Evolutionary conservation across 768 basidiomycete species (phyloP).

Genomic region (Daedaleopsis nitida): DNA sequence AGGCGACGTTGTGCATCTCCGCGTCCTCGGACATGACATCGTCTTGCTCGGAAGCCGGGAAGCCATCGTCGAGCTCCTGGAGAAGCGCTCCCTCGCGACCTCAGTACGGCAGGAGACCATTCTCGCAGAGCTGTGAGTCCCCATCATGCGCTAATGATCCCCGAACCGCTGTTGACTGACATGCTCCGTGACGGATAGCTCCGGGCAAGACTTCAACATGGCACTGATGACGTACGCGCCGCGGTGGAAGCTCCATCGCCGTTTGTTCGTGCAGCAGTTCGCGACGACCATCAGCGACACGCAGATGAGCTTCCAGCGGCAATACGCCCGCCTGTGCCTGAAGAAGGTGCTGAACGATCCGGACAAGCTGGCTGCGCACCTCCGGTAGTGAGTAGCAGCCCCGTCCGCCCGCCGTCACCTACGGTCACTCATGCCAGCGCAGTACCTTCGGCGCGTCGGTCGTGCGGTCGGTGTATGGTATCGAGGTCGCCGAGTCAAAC

Average conservation of each 20-base stretch:
- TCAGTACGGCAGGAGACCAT: constrained; percentile 18
- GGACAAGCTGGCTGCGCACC: constrained; percentile 10
- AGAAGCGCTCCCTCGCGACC: constrained; percentile 24
- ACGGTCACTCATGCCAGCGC: neutral
- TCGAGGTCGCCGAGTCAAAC: constrained; percentile 15
- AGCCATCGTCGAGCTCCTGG: constrained; percentile 21
- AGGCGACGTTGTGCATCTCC: constrained; percentile 23
- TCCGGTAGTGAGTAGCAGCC: constrained; percentile 15
- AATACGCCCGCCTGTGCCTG: constrained; percentile 3
- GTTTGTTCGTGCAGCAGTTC: constrained; percentile 20
- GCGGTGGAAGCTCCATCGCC: constrained; percentile 21
- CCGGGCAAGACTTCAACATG: constrained; percentile 14
- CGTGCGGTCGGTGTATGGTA: constrained; percentile 22
- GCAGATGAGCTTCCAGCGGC: neutral
- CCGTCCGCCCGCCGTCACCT: neutral
- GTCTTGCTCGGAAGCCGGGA: constrained; percentile 17
- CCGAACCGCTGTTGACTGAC: too few relatives aligned
- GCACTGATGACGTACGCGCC: constrained; percentile 22
- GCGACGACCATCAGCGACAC: neutral
- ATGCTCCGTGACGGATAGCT: neutral
- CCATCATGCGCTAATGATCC: neutral
- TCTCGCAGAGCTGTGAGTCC: constrained; percentile 1
- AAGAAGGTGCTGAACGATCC: constrained; percentile 15
- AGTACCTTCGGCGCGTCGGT: constrained; percentile 21
- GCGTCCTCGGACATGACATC: constrained; percentile 16